Evolutionary conservation across 345 rosid species (phyloP).

Genomic region (Euphorbia tirucalli): DNA sequence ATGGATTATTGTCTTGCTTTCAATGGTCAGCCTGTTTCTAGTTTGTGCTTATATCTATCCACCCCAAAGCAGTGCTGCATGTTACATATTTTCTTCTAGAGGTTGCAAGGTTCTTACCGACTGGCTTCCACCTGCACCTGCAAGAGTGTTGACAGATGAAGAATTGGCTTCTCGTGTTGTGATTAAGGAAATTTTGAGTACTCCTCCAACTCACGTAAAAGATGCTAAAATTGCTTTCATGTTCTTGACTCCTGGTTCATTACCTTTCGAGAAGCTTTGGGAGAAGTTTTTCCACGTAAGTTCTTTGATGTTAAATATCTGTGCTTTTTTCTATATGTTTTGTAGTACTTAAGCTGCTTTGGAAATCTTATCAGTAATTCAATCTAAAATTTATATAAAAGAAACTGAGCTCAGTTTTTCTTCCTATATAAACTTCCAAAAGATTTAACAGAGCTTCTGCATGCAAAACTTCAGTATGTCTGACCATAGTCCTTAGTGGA

Average conservation of each 20-base stretch:
- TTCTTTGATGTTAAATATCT: not conserved
- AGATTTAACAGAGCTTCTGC: not conserved
- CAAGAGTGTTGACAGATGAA: conserved; percentile 71
- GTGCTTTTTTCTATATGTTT: not conserved
- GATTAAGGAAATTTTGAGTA: conserved; percentile 58
- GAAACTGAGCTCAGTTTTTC: not conserved
- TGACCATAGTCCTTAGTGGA: not conserved
- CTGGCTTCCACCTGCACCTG: conserved; percentile 93
- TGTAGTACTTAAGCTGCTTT: not conserved
- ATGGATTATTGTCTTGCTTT: conserved; percentile 76
- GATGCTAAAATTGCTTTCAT: conserved; percentile 82
- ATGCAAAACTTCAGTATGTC: not conserved
- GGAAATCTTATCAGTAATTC: not conserved
- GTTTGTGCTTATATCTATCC: conserved; percentile 77
- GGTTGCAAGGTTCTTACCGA: conserved; percentile 75
- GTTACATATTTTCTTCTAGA: conserved; percentile 74
- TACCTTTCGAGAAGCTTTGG: conserved; percentile 96
- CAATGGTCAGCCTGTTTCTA: conserved; percentile 66
- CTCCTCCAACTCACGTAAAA: conserved; percentile 46
- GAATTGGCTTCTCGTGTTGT: conserved; percentile 80
- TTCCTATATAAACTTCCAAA: not conserved
- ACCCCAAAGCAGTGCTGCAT: conserved; percentile 63
- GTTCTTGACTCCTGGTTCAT: conserved; percentile 79
- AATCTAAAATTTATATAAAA: not conserved
- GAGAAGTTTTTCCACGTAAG: conserved; percentile 78